Evolutionary conservation across 2,329 filamentous ascomycete species (phyloP).

Genomic region (Colletotrichum liriopes): DNA sequence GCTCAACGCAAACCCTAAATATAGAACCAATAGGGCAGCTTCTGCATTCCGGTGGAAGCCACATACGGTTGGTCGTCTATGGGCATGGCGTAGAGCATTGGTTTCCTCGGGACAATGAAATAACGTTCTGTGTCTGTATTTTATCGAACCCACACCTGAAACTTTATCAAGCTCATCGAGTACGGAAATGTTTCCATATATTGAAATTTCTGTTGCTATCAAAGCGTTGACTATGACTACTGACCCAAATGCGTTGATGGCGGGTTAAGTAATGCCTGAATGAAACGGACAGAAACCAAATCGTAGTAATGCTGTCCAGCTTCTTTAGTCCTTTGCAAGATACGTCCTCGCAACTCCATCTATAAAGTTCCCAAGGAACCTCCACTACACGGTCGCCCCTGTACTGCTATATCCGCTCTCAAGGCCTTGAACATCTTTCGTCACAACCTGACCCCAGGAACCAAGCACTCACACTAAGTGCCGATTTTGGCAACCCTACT

Average conservation of each 20-base stretch:
- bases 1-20: too few species aligned
- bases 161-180: not conserved
- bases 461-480: too few species aligned
- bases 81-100: too few species aligned
- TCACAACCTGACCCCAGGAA: too few species aligned
- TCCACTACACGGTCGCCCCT: not conserved
- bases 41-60: too few species aligned
- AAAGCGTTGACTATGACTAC: not conserved
- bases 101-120: too few species aligned
- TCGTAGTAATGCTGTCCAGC: not conserved
- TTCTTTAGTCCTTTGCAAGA: not conserved
- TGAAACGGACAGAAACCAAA: not conserved
- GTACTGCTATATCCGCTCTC: too few species aligned
- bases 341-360: not conserved
- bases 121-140: not conserved
- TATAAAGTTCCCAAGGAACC: not conserved
- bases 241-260: not conserved
- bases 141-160: not conserved
- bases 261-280: not conserved
- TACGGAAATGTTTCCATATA: too few species aligned
- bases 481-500: too few species aligned
- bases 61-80: too few species aligned
- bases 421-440: not conserved
- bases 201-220: not conserved
- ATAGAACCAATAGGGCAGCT: too few species aligned